Conservation (phyloP, 2,329 filamentous ascomycete species). For the Ophiognomonia clavigignenti-juglandacearum region DNA sequence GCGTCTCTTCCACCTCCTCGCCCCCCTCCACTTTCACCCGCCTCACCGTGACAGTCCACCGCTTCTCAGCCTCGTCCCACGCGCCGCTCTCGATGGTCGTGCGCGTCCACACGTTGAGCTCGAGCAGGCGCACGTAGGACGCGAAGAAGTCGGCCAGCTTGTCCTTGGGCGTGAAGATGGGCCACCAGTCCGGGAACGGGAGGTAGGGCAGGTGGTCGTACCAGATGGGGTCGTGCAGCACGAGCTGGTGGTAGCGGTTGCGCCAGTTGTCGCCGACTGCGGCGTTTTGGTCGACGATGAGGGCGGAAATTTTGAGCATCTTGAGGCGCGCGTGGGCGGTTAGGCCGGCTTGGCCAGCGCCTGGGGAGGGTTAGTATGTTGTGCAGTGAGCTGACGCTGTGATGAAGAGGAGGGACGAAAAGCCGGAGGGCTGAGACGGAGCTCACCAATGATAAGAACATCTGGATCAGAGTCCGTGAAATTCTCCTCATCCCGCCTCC, state of each 20-base stretch:
- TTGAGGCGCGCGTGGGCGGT: constrained; percentile 49
- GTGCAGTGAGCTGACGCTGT: neutral
- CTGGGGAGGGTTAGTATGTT: constrained; percentile 31
- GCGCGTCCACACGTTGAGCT: constrained; percentile 60
- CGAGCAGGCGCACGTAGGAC: constrained; percentile 54
- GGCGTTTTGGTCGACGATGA: constrained; percentile 47
- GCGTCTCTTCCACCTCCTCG: constrained; percentile 30
- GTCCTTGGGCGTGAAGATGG: constrained; percentile 63
- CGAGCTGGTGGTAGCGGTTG: constrained; percentile 48
- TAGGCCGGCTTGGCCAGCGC: constrained; percentile 51
- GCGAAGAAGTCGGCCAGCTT: constrained; percentile 63
- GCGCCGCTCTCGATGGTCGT: constrained; percentile 39
- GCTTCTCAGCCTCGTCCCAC: constrained; percentile 42
- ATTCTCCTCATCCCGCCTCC: constrained; percentile 40
- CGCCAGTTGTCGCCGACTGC: constrained; percentile 57
- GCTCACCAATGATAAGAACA: constrained; percentile 51
- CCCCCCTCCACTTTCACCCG: constrained; percentile 20
- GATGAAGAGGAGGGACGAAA: neutral
- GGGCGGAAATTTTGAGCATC: constrained; percentile 45
- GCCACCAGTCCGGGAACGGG: constrained; percentile 56
- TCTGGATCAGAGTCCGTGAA: constrained; percentile 42
- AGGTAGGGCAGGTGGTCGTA: constrained; percentile 56
- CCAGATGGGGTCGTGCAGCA: constrained; percentile 61
- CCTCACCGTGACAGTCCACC: constrained; percentile 48
- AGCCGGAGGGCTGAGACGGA: neutral